Evolutionary conservation across 2,329 filamentous ascomycete genomes (phyloP).

Genomic region (Didymella pinodella): DNA sequence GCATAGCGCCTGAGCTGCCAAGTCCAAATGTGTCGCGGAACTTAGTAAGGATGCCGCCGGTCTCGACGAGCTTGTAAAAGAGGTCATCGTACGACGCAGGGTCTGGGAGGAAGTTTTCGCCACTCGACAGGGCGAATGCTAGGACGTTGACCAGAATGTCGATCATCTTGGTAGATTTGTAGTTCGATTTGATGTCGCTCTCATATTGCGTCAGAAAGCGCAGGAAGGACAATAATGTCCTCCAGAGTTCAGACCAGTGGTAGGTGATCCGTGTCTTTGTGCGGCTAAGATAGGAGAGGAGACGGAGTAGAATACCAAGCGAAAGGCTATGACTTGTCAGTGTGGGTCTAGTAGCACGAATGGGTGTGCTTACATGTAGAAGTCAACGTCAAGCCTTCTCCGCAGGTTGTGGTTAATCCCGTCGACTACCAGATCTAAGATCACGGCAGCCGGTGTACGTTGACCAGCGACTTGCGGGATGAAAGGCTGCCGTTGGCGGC

Average conservation of each 20-base stretch:
- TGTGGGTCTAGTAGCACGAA: not conserved
- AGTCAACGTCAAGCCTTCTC: conserved; percentile 79
- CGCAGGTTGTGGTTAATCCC: conserved; percentile 94
- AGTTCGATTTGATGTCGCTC: conserved; percentile 73
- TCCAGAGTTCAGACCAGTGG: conserved; percentile 96
- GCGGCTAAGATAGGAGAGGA: conserved; percentile 83
- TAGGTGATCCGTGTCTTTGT: conserved; percentile 82
- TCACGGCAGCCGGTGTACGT: conserved; percentile 74
- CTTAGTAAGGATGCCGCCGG: conserved; percentile 79
- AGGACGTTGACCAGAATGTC: conserved; percentile 82
- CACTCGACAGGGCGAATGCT: conserved; percentile 81
- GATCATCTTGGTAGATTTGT: conserved; percentile 76
- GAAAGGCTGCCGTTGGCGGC: conserved; percentile 86
- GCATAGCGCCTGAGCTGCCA: conserved; percentile 67
- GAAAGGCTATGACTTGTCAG: conserved; percentile 63
- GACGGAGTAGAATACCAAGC: conserved; percentile 80
- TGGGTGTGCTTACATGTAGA: conserved; percentile 69
- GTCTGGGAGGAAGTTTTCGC: conserved; percentile 89
- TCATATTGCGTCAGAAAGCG: conserved; percentile 91
- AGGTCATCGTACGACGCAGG: conserved; percentile 91
- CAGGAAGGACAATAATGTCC: conserved; percentile 83
- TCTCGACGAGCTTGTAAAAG: conserved; percentile 98
- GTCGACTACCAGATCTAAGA: conserved; percentile 89
- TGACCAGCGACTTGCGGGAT: conserved; percentile 77
- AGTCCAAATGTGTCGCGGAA: conserved; percentile 79